A percentile compares a stretch with the other conserved stretches of the same genome.
Conservation (phyloP, 1,284 basidiomycete species). For the Cutaneotrichosporon cyanovorans region DNA sequence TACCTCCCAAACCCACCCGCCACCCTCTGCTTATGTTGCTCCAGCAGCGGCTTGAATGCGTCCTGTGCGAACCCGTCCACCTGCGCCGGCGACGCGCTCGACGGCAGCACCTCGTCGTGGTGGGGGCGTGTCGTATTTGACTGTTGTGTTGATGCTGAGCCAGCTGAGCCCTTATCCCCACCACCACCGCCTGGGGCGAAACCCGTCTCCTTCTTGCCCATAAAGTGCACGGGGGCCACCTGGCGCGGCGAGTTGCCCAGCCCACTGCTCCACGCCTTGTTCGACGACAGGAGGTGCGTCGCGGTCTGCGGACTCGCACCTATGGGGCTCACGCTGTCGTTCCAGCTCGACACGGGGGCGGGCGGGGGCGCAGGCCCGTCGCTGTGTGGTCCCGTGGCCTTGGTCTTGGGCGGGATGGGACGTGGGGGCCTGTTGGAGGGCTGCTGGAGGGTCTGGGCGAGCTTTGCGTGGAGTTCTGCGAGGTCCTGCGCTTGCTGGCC, state of each 20-base stretch:
- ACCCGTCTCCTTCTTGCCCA: slow-evolving; percentile 22
- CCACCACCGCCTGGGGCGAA: slow-evolving; percentile 19
- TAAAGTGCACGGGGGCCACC: slow-evolving; percentile 5
- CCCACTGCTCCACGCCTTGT: slow-evolving; percentile 9
- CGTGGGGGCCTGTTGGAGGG: slow-evolving; percentile 17
- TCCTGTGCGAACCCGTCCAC: slow-evolving; percentile 33
- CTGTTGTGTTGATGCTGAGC: no score
- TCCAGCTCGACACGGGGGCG: slow-evolving; percentile 41
- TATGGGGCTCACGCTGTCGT: slow-evolving; percentile 16
- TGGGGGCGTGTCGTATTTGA: slow-evolving; percentile 17
- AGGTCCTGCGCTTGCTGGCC: slow-evolving; percentile 37
- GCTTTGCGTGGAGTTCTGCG: slow-evolving; percentile 25
- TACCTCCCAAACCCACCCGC: no score
- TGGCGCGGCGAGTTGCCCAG: slow-evolving; percentile 24
- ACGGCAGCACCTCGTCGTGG: slow-evolving; percentile 26
- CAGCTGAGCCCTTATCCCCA: no score
- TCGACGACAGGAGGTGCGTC: slow-evolving; percentile 7
- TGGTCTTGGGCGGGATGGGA: slow-evolving; percentile 27
- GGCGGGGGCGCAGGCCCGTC: slow-evolving; percentile 33
- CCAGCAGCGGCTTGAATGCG: slow-evolving; percentile 37
- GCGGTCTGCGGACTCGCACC: slow-evolving; percentile 13
- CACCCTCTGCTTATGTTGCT: slow-evolving; percentile 1
- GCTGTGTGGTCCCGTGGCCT: slow-evolving; percentile 12
- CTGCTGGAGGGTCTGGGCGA: slow-evolving; percentile 8
- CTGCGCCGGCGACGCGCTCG: slow-evolving; percentile 28